phyloP scores from a whole-genome alignment of 768 basidiomycete species.

The Hygrophoropsis aurantiaca region DNA sequence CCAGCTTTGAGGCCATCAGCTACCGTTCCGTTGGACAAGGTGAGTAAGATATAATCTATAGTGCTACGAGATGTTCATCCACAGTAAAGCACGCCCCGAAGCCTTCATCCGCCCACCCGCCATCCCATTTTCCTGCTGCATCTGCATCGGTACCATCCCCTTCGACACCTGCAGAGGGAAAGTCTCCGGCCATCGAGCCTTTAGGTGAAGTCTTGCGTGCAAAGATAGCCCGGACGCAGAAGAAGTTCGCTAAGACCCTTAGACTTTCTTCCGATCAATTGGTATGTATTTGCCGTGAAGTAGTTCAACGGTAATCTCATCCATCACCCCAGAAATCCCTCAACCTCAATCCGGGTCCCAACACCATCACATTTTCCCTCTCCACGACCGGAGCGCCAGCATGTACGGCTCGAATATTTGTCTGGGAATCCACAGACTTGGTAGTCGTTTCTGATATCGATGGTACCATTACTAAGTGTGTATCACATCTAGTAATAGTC shows the following conservation, averaged over 20 bases:
- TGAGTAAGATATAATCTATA: constrained; percentile 3
- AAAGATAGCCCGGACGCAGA: constrained; percentile 19
- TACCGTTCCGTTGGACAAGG: constrained; percentile 24
- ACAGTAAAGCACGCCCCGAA: too few relatives aligned
- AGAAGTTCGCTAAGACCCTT: constrained; percentile 87
- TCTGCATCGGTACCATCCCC: constrained; percentile 44
- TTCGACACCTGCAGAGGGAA: constrained; percentile 37
- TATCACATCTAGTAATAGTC: constrained; percentile 1
- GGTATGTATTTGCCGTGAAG: constrained; percentile 42
- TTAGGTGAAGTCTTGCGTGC: constrained; percentile 11
- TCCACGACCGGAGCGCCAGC: constrained; percentile 79
- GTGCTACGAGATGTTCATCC: too few relatives aligned
- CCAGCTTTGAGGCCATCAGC: constrained; percentile 21
- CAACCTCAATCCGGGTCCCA: constrained; percentile 81
- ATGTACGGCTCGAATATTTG: constrained; percentile 90
- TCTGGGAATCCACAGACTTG: constrained; percentile 90
- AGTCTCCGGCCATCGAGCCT: constrained; percentile 25
- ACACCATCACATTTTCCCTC: constrained; percentile 91
- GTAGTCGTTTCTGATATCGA: constrained; percentile 98
- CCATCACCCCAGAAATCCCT: constrained; percentile 66
- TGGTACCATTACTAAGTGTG: constrained; percentile 97
- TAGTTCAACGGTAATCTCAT: neutral
- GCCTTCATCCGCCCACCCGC: too few relatives aligned
- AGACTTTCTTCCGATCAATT: constrained; percentile 93
- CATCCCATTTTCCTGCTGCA: constrained; percentile 5